Evolutionary conservation across 176 grass and related monocot species (phyloP).

Genomic region (Thinopyrum elongatum): DNA sequence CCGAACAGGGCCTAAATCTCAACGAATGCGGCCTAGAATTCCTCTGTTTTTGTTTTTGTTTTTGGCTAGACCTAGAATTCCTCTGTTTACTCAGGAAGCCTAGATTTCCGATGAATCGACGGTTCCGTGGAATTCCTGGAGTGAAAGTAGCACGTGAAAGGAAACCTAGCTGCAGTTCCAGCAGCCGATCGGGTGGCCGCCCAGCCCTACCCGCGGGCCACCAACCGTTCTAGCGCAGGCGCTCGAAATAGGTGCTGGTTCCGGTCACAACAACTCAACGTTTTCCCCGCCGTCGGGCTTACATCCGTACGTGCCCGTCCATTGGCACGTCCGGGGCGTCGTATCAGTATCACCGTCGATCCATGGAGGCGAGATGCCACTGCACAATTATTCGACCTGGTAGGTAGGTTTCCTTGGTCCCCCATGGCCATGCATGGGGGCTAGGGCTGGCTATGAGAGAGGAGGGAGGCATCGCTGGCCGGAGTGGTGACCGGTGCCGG

Average conservation of each 20-base stretch:
- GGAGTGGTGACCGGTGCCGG: slow-evolving; percentile 30
- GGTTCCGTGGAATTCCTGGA: not conserved
- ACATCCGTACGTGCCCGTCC: slow-evolving; percentile 4
- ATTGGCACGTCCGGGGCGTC: not conserved
- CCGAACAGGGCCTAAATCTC: too few relatives aligned
- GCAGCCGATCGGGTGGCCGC: not conserved
- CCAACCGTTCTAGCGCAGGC: not conserved
- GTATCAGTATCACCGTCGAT: not conserved
- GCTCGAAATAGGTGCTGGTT: not conserved
- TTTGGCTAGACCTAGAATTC: not conserved
- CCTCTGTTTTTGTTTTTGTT: too few relatives aligned
- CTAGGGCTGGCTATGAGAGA: not conserved
- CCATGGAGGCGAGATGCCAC: not conserved
- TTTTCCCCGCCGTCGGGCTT: slow-evolving; percentile 17
- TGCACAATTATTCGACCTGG: slow-evolving; percentile 24
- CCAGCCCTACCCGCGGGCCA: not conserved
- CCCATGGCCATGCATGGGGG: not conserved
- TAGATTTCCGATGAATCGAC: not conserved
- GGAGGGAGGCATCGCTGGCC: slow-evolving; percentile 8
- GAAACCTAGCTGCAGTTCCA: not conserved
- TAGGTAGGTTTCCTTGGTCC: slow-evolving; percentile 8
- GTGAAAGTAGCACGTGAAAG: not conserved
- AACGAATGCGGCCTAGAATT: not conserved
- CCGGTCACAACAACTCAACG: not conserved
- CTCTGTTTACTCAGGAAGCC: not conserved